Evolutionary conservation across 345 rosid genomes (phyloP).

Genomic region (Psidium guajava): DNA sequence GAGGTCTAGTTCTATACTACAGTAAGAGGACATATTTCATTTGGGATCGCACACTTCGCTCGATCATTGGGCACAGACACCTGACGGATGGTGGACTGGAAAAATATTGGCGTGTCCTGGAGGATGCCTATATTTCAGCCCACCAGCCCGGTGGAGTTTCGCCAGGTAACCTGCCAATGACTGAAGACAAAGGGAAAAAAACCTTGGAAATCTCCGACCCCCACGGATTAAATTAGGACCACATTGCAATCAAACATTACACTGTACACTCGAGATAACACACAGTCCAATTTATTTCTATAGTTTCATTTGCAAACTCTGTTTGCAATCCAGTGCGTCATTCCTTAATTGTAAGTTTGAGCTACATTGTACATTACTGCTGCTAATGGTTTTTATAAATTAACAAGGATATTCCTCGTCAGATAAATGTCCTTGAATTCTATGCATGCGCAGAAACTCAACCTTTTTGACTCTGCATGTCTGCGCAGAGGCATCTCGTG

Average conservation of each 20-base stretch:
- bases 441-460: not conserved
- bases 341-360: not conserved
- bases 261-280: not conserved
- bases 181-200: not conserved
- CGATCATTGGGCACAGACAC: not conserved
- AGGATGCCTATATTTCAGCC: not conserved
- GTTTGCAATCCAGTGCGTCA: not conserved
- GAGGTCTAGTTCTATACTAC: constrained; percentile 2
- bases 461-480: not conserved
- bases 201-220: not conserved
- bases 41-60: not conserved
- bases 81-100: not conserved
- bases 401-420: not conserved
- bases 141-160: not conserved
- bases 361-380: not conserved
- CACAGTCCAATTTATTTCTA: not conserved
- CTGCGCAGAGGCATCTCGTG: not conserved
- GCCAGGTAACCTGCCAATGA: not conserved
- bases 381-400: not conserved
- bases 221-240: not conserved
- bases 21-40: not conserved
- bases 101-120: not conserved
- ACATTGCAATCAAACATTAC: not conserved
- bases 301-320: not conserved
- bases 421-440: not conserved